Evolutionary conservation across 2,329 filamentous ascomycete species (phyloP), one percentile per base, ranked within the genome.

Genomic region (Metarhizium brunneum): DNA sequence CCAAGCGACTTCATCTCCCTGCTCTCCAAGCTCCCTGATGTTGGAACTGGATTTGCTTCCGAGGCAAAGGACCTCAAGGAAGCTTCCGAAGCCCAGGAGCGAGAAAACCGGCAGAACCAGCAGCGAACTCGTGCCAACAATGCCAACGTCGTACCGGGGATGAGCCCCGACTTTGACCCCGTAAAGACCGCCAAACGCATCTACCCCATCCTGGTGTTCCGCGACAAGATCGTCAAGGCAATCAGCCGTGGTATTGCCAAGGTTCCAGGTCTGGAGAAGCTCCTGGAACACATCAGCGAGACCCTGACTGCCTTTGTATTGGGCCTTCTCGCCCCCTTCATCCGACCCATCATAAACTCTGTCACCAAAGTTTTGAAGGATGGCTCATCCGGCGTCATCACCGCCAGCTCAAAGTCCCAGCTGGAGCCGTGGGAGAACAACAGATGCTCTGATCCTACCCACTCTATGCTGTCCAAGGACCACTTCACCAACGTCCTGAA

Each of bases 241-340:
- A 91, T 99, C 69, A 90, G 85, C 65, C 82, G 84, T 43, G 87
- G 91, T 53, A 90, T 97, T 61, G 85, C 91, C 64, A 96, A 95
- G 75, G 87, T 99, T 43, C 94, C 94, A 0, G 92, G 92, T 0
- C 78, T 99, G 4, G 90, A 96, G 71, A 80, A 86, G 58, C 76
- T 96, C n/a, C 84, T 97, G 25, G 92, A 97, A 60, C 92, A 90
- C 64, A 95, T 99, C 64, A 90, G 88, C 55, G 94, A 99, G 73
- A 92, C 88, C 1, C 77, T 99, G 45, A 96, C 92, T 0, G 80
- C 96, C 6, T 97, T 97, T 68, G 83, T 99, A 52, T 81, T 99
- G 59, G 92, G 91, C 6, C 81, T 99, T 1, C 79, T 99, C 18
- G 90, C 94, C 0, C 94, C 94, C 0, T 97, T 95, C 69, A 82